Conservation (phyloP, 257 asterid species). For the Nicotiana knightiana region DNA sequence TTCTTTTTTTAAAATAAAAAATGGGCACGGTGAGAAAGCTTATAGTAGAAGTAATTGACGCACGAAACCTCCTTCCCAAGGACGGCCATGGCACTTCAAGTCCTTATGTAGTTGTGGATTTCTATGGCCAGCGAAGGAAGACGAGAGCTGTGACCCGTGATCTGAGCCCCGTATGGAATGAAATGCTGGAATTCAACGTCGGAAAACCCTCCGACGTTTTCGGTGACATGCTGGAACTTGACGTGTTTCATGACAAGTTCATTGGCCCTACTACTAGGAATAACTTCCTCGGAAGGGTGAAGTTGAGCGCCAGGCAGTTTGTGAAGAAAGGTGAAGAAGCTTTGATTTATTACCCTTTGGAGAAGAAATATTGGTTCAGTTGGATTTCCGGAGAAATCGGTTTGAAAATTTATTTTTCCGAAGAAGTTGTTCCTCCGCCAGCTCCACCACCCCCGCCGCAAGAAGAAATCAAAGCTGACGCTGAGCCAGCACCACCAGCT, state of each 20-base stretch:
- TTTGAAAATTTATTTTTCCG: slow-evolving; percentile 60
- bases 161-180: slow-evolving; percentile 75
- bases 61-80: slow-evolving; percentile 63
- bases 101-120: slow-evolving; percentile 68
- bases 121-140: slow-evolving; percentile 74
- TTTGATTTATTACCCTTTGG: slow-evolving; percentile 65
- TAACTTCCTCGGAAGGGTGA: slow-evolving; percentile 62
- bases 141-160: slow-evolving; percentile 60
- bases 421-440: slow-evolving; percentile 47
- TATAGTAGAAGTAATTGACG: slow-evolving; percentile 69
- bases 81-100: slow-evolving; percentile 91
- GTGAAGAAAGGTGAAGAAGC: slow-evolving; percentile 94
- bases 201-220: slow-evolving; percentile 57
- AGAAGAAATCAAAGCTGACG: slow-evolving; percentile 27
- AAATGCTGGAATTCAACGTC: slow-evolving; percentile 53
- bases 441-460: slow-evolving; percentile 30
- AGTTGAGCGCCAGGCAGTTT: slow-evolving; percentile 57
- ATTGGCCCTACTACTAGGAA: slow-evolving; percentile 75
- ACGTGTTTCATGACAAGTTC: slow-evolving; percentile 52
- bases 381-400: slow-evolving; percentile 89
- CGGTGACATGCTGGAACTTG: slow-evolving; percentile 70
- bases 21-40: slow-evolving; percentile 60
- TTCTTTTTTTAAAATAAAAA: too few relatives aligned
- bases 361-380: slow-evolving; percentile 51
- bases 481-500: slow-evolving; percentile 10